Conservation (phyloP, 208 protist genomes). For the Crithidia sp. region DNA sequence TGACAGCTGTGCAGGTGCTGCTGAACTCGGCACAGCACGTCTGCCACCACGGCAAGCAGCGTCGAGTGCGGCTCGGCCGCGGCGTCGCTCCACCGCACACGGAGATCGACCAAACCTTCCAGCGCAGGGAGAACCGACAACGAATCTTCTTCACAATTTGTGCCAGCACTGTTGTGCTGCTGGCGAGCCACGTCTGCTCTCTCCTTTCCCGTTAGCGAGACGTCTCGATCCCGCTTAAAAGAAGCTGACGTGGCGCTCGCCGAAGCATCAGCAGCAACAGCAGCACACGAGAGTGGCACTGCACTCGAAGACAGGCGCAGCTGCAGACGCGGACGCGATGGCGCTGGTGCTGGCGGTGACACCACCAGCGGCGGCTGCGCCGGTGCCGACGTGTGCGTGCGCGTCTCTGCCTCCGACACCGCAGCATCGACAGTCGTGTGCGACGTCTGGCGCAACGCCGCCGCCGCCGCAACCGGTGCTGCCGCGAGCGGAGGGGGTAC, state of each 20-base stretch:
- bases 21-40: constrained; percentile 18
- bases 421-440: too few species aligned
- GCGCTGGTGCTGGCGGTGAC: background rate
- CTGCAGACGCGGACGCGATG: constrained; percentile 2
- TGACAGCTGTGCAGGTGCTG: constrained; percentile 10
- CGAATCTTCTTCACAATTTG: too few species aligned
- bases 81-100: background rate
- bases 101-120: background rate
- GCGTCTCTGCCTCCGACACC: too few species aligned
- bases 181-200: background rate
- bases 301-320: background rate
- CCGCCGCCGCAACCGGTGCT: constrained; percentile 1
- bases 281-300: too few species aligned
- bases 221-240: background rate
- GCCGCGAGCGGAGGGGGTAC: constrained; percentile 27
- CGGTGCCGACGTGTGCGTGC: background rate
- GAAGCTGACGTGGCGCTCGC: too few species aligned
- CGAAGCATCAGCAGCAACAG: too few species aligned
- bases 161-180: too few species aligned
- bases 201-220: background rate
- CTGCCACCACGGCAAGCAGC: constrained; percentile 9
- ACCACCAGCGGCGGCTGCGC: background rate
- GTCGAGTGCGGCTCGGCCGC: background rate
- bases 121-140: background rate
- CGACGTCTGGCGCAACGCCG: too few species aligned